Conservation (phyloP, 768 basidiomycete genomes). For the Brasilioporus rufonigricans region DNA sequence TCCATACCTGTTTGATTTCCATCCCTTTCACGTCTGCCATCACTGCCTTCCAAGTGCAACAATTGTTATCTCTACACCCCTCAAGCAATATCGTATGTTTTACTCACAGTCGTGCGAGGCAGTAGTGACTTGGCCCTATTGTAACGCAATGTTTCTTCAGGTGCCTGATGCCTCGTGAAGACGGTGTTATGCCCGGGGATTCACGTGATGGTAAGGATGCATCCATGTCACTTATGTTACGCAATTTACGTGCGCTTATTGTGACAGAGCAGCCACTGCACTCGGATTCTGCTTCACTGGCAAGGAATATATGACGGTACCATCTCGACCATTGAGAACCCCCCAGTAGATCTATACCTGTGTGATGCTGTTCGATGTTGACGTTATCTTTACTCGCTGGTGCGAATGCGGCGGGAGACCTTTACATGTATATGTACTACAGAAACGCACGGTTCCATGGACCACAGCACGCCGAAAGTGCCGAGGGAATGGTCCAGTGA, state of each 20-base stretch:
- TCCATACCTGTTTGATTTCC: conserved; percentile 29
- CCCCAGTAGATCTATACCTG: conserved; percentile 8
- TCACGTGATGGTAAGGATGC: conserved; percentile 13
- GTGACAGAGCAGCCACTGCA: not conserved
- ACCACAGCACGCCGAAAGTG: not conserved
- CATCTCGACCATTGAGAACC: conserved; percentile 11
- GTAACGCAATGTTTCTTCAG: conserved; percentile 19
- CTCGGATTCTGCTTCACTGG: not conserved
- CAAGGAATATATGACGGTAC: not conserved
- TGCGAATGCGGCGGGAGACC: conserved; percentile 3
- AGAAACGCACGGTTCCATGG: not conserved
- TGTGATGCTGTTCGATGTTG: conserved; percentile 6
- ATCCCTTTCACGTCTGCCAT: conserved; percentile 19
- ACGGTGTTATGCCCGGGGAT: not conserved
- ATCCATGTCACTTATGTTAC: not conserved
- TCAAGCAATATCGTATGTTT: conserved; percentile 33
- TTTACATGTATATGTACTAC: conserved; percentile 16
- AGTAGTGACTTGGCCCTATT: conserved; percentile 17
- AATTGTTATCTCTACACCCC: conserved; percentile 23
- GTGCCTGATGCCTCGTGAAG: conserved; percentile 14
- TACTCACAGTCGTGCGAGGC: conserved; percentile 18
- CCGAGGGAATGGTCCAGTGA: conserved; percentile 1
- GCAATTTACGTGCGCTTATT: conserved; percentile 2
- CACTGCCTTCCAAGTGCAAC: conserved; percentile 29
- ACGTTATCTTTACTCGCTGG: conserved; percentile 1